These are phyloP conservation scores for Oryza meyeriana DNA, from an alignment of 176 grass and related monocot genomes.

Conservation along the genomic window DNA sequence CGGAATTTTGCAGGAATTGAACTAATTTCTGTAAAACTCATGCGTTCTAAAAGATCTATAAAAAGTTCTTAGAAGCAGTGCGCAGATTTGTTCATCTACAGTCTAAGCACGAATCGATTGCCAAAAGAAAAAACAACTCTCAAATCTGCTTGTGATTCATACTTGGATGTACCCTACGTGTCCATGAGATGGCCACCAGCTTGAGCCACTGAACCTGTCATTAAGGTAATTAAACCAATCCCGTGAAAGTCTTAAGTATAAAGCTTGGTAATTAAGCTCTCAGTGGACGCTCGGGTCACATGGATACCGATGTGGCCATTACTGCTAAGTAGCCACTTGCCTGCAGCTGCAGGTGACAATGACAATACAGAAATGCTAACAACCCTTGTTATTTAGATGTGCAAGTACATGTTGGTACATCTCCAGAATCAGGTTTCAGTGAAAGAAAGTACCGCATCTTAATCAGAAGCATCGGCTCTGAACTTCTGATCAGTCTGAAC, in stretches of 20 bases:
- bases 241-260: not conserved
- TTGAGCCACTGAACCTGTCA: not conserved
- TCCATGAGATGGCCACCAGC: not conserved
- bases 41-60: too few relatives aligned
- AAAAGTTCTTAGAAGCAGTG: not conserved
- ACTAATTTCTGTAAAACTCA: too few relatives aligned
- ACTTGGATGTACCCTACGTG: not conserved
- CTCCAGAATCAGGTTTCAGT: not conserved
- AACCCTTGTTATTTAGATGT: not conserved
- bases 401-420: not conserved
- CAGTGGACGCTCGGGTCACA: slow-evolving; percentile 4
- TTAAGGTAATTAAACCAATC: not conserved
- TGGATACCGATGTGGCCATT: not conserved
- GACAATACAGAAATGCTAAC: not conserved
- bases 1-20: too few relatives aligned
- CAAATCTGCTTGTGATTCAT: not conserved
- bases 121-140: not conserved
- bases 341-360: not conserved
- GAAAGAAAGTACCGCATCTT: not conserved
- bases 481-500: not conserved
- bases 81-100: not conserved
- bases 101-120: not conserved
- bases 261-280: not conserved
- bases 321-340: not conserved
- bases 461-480: not conserved